These are phyloP conservation scores for Capsicum pubescens DNA, from an alignment of 257 asterid species.

Conservation along the genomic window DNA sequence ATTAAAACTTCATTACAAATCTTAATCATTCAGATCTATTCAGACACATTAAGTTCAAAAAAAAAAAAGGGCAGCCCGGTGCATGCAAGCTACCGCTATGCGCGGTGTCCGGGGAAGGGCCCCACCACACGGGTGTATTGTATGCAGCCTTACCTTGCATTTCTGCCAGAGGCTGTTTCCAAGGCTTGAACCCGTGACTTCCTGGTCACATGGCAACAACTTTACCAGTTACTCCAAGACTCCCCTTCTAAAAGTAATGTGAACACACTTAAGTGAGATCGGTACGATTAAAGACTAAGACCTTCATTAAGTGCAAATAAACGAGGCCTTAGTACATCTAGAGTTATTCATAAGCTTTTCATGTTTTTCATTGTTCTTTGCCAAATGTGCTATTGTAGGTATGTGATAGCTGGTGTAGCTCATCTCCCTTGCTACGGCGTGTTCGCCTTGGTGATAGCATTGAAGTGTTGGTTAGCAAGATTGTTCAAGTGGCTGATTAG, in stretches of 20 bases:
- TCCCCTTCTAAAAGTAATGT: no score
- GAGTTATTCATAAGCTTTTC: neutral
- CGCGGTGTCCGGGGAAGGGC: no score
- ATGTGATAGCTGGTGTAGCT: constrained; percentile 59
- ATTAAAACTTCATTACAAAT: no score
- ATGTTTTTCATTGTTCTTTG: neutral
- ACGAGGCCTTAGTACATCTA: neutral
- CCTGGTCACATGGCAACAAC: no score
- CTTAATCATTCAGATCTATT: neutral
- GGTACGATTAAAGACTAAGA: neutral
- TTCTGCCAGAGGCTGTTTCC: no score
- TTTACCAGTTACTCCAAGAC: no score
- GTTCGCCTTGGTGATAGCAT: constrained; percentile 47
- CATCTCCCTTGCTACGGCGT: constrained; percentile 63
- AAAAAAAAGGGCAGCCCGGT: no score
- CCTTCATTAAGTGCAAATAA: neutral
- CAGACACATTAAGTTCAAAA: no score
- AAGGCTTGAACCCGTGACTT: no score
- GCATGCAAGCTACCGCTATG: no score
- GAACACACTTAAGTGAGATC: neutral
- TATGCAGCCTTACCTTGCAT: no score
- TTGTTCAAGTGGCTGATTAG: neutral
- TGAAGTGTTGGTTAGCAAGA: constrained; percentile 47
- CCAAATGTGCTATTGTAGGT: constrained; percentile 53
- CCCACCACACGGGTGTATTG: no score